Evolutionary conservation across 2,329 filamentous ascomycete species (phyloP).

Genomic region (Colletotrichum simmondsii): DNA sequence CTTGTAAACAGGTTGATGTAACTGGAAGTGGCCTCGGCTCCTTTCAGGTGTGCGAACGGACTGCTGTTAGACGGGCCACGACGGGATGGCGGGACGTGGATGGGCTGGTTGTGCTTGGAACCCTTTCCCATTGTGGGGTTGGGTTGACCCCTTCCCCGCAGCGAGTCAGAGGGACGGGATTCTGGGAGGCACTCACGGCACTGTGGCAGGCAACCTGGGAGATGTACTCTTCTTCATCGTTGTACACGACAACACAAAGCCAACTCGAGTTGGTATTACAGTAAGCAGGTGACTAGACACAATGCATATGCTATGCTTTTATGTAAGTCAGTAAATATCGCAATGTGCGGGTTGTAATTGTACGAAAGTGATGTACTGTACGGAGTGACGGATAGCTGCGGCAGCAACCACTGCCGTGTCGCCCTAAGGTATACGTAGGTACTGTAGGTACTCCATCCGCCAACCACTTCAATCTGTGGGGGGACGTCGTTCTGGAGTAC

Average conservation of each 20-base stretch:
- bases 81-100: constrained; percentile 8
- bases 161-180: constrained; percentile 2
- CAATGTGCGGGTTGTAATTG: too few relatives aligned
- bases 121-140: constrained; percentile 6
- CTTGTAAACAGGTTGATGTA: neutral
- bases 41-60: constrained; percentile 15
- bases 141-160: constrained; percentile 19
- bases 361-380: neutral
- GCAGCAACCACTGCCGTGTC: neutral
- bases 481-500: neutral
- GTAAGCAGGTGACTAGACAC: neutral
- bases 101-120: neutral
- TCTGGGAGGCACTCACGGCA: neutral
- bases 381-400: neutral
- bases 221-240: neutral
- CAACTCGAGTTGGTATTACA: neutral
- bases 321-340: neutral
- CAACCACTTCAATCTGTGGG: neutral
- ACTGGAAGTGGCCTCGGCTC: constrained; percentile 6
- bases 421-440: too few relatives aligned
- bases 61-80: neutral
- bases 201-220: neutral
- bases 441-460: neutral
- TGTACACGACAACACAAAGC: neutral
- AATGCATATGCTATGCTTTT: neutral